phyloP scores from a whole-genome alignment of 257 asterid genomes.

The Fraxinus pennsylvanica region DNA sequence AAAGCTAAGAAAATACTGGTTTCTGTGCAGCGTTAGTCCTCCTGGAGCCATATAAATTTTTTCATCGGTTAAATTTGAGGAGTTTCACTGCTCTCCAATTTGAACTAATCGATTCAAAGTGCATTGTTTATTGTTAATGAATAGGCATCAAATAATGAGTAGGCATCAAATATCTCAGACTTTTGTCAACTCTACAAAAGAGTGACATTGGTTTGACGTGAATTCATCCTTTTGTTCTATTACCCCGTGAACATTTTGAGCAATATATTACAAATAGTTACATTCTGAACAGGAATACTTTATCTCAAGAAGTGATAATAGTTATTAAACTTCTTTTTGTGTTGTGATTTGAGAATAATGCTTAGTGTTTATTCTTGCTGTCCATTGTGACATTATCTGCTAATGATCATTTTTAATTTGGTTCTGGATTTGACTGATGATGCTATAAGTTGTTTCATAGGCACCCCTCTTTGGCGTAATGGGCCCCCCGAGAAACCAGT shows the following conservation, averaged over 20 bases:
- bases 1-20: constrained; percentile 14
- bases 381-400: not conserved
- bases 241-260: not conserved
- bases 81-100: not conserved
- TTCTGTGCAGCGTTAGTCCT: not conserved
- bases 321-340: not conserved
- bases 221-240: not conserved
- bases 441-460: constrained; percentile 39
- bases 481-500: constrained; percentile 99
- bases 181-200: not conserved
- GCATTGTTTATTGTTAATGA: not conserved
- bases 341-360: not conserved
- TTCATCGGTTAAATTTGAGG: not conserved
- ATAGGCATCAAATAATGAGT: constrained; percentile 32
- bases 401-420: not conserved
- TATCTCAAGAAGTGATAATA: constrained; percentile 16
- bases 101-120: constrained; percentile 9
- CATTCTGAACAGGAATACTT: not conserved
- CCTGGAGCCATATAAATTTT: not conserved
- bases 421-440: not conserved
- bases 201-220: not conserved
- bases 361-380: not conserved
- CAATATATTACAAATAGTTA: not conserved
- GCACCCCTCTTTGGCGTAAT: constrained; percentile 98
- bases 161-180: constrained; percentile 35